A percentile compares a stretch with the other conserved stretches of the same genome.
Evolutionary conservation across 73 alveolate genomes (phyloP).

Genomic region (Uronychia binucleata): DNA sequence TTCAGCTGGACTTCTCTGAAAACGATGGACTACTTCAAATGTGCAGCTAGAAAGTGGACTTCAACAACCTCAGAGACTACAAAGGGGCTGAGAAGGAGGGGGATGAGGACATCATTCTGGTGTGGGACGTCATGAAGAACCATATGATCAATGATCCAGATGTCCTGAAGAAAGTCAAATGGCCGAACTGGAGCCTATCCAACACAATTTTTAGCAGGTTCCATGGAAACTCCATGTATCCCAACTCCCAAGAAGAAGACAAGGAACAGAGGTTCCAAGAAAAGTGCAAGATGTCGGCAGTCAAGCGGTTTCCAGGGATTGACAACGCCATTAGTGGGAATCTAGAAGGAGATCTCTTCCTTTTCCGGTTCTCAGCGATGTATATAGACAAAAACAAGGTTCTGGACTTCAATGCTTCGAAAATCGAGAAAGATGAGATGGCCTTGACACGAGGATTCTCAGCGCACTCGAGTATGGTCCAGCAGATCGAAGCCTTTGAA

Average conservation of each 20-base stretch:
- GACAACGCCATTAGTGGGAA: constrained; percentile 54
- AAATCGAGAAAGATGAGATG: constrained; percentile 54
- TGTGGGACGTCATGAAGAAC: constrained; percentile 80
- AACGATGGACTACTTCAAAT: constrained; percentile 80
- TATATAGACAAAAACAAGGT: constrained; percentile 46
- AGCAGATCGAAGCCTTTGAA: constrained; percentile 42
- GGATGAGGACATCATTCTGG: constrained; percentile 72
- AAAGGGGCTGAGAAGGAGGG: constrained; percentile 50
- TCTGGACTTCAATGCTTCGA: constrained; percentile 22
- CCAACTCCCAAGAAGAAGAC: constrained; percentile 61
- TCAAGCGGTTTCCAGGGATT: constrained; percentile 33
- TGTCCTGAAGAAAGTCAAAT: constrained; percentile 49
- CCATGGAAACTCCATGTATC: constrained; percentile 43
- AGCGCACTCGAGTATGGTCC: constrained; percentile 65
- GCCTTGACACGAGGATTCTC: constrained; percentile 54
- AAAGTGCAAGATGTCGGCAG: constrained; percentile 40
- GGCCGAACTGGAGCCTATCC: constrained; percentile 66
- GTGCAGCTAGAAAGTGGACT: constrained; percentile 54
- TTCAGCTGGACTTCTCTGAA: constrained; percentile 78
- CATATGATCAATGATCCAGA: constrained; percentile 73
- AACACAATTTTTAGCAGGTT: constrained; percentile 53
- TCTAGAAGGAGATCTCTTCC: constrained; percentile 49
- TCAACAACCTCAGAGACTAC: constrained; percentile 50
- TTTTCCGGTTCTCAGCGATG: constrained; percentile 62
- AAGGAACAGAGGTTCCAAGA: constrained; percentile 38